A percentile compares a stretch with the other conserved stretches of the same genome.
These are phyloP conservation scores for Podospora tetraspora DNA, from an alignment of 495 filamentous ascomycete genomes.

Conservation along the genomic window DNA sequence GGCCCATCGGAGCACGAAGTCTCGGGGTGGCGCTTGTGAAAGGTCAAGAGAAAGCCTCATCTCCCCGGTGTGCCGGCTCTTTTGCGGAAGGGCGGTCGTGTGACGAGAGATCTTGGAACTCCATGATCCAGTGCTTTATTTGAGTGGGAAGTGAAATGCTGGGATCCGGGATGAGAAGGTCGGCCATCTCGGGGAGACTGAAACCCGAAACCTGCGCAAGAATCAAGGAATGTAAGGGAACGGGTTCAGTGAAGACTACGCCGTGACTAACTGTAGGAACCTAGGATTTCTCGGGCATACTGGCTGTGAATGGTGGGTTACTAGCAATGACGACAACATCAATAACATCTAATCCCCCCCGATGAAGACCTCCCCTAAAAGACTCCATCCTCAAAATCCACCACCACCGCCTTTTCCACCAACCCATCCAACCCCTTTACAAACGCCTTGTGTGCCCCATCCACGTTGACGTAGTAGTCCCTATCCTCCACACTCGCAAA, in stretches of 20 bases:
- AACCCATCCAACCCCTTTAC: slow-evolving; percentile 31
- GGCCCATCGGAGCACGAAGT: background rate
- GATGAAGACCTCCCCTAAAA: slow-evolving; percentile 23
- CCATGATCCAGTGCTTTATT: background rate
- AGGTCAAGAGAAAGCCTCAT: background rate
- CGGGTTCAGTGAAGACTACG: no score
- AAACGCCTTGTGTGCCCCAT: slow-evolving; percentile 47
- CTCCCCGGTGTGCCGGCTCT: background rate
- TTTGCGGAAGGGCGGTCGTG: background rate
- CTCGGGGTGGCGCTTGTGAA: background rate
- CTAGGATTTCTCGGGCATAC: no score
- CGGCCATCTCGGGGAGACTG: no score
- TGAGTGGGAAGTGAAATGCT: no score
- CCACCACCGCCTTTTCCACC: slow-evolving; percentile 38
- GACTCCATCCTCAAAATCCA: slow-evolving; percentile 40
- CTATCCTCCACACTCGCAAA: slow-evolving; percentile 54
- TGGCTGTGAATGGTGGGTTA: no score
- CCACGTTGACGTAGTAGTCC: slow-evolving; percentile 50
- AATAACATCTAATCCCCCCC: no score
- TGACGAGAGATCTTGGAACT: background rate
- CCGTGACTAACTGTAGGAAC: no score
- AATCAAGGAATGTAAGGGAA: no score
- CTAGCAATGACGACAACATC: no score
- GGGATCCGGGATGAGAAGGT: background rate
- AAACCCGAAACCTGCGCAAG: no score